Evolutionary conservation across 176 grass and related monocot genomes (phyloP), one percentile per base, ranked within the genome.

Genomic region (Eragrostis curvula): DNA sequence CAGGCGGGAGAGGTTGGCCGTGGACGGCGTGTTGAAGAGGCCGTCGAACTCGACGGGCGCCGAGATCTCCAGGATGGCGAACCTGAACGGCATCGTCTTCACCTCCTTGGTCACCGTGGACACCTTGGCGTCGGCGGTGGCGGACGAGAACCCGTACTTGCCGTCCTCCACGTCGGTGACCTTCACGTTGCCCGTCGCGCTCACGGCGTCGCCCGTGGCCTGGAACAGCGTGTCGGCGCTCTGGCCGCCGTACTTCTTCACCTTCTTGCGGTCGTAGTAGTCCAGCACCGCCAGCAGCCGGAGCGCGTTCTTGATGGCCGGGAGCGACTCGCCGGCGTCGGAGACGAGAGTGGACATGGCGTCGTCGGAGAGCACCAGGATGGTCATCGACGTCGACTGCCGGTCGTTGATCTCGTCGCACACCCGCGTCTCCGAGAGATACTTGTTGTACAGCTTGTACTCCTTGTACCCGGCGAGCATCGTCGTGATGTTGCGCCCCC

Each of bases 321-420:
- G 87, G 3, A 95, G 92, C 9, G 82, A 82, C 29, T 86, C 75
- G 10, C 88, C 88, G 50, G 96, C 89, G 41, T 90, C 88, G 1
- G 56, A 36, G 59, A 86, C 88, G 5, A 98, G 90, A 14, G 86
- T 77, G 0, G 88, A 88, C 96, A 95, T 98, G 79, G 86, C 88
- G 29, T 40, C 66, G 39, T 93, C 89, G 49, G 87, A 68, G 5
- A 98, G 90, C 10, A 98, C 92, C 6, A 98, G 96, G 61, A 89
- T 88, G 29, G 90, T 88, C 10, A 93, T 89, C 17, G 92, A 87
- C 10, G 91, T 88, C 28, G 92, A 87, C 27, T 88, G 84, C 36
- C 91, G 87, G 21, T 85, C 75, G 90, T 98, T 95, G 88, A 98
- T 93, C 92, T 98, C 96, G 47, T 98, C 96, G 84, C 92, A 93